A percentile compares a stretch with the other conserved stretches of the same genome.
phyloP scores from a whole-genome alignment of 2,329 filamentous ascomycete genomes.

The Thyridium curvatum region DNA sequence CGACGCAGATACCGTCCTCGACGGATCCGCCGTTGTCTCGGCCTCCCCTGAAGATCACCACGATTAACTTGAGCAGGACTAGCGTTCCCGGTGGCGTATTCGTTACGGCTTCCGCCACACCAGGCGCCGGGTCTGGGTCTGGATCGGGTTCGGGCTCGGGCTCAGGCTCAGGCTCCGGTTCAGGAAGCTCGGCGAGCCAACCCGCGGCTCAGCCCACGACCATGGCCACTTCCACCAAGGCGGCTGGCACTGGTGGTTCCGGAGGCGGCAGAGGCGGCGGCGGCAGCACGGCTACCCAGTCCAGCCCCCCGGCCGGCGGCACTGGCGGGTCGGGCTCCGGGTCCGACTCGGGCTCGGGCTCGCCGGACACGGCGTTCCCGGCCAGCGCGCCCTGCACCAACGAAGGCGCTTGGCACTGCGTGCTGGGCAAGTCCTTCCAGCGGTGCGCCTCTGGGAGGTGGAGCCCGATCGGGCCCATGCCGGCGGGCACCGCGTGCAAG shows the following conservation, averaged over 20 bases:
- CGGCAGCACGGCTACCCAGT: no score
- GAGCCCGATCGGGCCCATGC: constrained; percentile 41
- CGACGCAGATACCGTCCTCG: neutral
- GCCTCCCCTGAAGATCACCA: no score
- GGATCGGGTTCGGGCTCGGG: constrained; percentile 9
- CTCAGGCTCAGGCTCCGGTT: constrained; percentile 5
- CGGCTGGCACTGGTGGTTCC: no score
- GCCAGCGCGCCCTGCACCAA: constrained; percentile 37
- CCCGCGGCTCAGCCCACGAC: no score
- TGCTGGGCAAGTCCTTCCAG: constrained; percentile 45
- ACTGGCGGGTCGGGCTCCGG: constrained; percentile 10
- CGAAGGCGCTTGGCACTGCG: constrained; percentile 55
- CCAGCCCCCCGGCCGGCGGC: constrained; percentile 16
- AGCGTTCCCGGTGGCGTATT: no score
- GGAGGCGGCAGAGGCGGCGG: no score
- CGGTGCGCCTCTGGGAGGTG: constrained; percentile 55
- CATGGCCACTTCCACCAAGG: no score
- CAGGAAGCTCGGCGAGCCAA: constrained; percentile 1
- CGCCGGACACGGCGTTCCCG: constrained; percentile 3
- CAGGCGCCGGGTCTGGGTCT: constrained; percentile 3
- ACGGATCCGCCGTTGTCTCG: no score
- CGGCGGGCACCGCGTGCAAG: constrained; percentile 45
- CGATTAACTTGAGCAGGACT: no score
- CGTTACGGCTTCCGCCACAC: no score
- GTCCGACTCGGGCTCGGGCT: neutral